Conservation (phyloP, 768 basidiomycete genomes). For the Amanita phalloides region DNA sequence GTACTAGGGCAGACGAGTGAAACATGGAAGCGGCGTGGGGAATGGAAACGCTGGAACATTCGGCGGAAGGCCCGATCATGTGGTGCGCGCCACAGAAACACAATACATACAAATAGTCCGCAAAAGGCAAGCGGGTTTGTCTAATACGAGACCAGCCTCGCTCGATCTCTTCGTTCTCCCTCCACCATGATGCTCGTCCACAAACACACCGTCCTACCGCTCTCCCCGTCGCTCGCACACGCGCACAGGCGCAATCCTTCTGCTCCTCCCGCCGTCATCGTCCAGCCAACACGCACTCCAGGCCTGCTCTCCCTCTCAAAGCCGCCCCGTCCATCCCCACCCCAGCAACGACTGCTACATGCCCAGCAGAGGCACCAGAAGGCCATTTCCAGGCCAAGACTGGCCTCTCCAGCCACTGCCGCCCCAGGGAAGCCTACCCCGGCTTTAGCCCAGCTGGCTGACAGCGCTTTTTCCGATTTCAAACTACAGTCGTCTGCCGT, state of each 20-base stretch:
- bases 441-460: constrained; percentile 1
- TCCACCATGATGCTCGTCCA: constrained; percentile 7
- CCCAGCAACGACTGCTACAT: constrained; percentile 3
- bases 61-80: constrained; percentile 6
- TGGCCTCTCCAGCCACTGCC: not conserved
- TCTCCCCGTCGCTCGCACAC: not conserved
- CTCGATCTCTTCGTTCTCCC: not conserved
- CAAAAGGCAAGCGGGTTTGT: not conserved
- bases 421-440: not conserved
- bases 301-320: constrained; percentile 7
- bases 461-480: constrained; percentile 14
- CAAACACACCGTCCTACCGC: not conserved
- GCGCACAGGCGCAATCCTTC: constrained; percentile 3
- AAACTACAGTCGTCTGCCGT: constrained; percentile 12
- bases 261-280: constrained; percentile 4
- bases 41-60: constrained; percentile 4
- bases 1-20: not conserved
- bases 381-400: constrained; percentile 2
- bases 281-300: constrained; percentile 6
- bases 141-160: constrained; percentile 2
- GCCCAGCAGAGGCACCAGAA: constrained; percentile 2
- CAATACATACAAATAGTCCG: not conserved
- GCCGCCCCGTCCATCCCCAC: constrained; percentile 1
- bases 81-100: constrained; percentile 1
- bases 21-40: not conserved